Base-by-base conservation (phyloP, 129 eudicot genomes). In the Chrysanthemum lavandulifolium region DNA sequence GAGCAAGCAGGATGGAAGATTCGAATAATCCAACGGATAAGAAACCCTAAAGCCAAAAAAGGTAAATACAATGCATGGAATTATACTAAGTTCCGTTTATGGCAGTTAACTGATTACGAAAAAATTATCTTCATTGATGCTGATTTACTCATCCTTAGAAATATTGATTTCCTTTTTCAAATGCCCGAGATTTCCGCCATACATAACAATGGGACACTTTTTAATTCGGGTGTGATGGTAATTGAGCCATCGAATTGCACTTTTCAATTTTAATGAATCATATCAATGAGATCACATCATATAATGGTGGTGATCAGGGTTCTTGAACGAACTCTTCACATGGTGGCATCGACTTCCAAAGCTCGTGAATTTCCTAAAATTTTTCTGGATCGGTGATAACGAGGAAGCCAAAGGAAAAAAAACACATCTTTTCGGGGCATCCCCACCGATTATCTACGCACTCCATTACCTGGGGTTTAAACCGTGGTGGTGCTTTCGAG, bases 401-500 rank as follows among this genome's bases (percentile, higher is more conserved):
- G 75, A 75, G 7, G 84, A 84, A 82, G 75, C 47, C 23, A 87
- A 81, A 68, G 73, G 73, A 65, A 84, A 68, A 80, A 87, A 84
- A 71, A 74, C 76, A 13, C 70, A 33, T 1, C 81, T 84, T 13
- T 84, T 84, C 49, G 89, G 89, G 56, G 87, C 87, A 4, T 76
- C 79, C 56, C 93, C 93, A 31, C 89, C 87, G 0, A 80, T 80
- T 8, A 67, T 84, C 0, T 87, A 87, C 65, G 87, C 82, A 14
- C 73, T 84, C 40, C 92, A 87, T 67, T 87, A 84, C 56, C 68
- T 87, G 2, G 94, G 94, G 1, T 31, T 85, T 65, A 88, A 88
- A 65, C 94, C 94, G 16, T 88, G 94, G 94, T 45, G 85, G 15
- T 88, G 94, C 19, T 85, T 76, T 59, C 76, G 94, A 2, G 94